Evolutionary conservation across 179 eudicot species (phyloP).

Genomic region (Patellifolia procumbens): DNA sequence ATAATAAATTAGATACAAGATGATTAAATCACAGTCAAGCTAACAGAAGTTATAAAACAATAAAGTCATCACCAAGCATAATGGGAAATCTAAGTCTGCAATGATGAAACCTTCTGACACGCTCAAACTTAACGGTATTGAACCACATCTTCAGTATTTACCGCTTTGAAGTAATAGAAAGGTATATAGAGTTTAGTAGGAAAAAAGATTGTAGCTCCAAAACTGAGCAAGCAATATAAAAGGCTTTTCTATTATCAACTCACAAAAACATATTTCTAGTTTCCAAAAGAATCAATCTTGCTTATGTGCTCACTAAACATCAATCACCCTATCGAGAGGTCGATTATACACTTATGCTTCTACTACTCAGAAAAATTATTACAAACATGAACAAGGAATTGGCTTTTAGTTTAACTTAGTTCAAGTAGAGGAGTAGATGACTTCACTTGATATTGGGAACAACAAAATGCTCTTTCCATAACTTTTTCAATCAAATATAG

Average conservation of each 20-base stretch:
- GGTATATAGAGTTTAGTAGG: not conserved
- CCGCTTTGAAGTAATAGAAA: not conserved
- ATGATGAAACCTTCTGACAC: not conserved
- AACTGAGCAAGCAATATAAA: not conserved
- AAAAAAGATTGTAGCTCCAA: not conserved
- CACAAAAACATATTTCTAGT: not conserved
- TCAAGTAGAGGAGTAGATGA: not conserved
- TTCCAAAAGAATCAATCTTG: not conserved
- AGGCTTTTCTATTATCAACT: not conserved
- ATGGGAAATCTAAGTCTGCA: not conserved
- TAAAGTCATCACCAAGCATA: not conserved
- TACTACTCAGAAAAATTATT: not conserved
- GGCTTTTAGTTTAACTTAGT: not conserved
- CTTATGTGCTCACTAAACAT: not conserved
- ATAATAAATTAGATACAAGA: slow-evolving; percentile 11
- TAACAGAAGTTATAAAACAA: not conserved
- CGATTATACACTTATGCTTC: not conserved
- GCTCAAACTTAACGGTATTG: not conserved
- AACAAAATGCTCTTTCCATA: not conserved
- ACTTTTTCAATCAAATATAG: too few relatives aligned
- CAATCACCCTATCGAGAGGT: not conserved
- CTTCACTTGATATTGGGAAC: not conserved
- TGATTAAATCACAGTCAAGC: not conserved
- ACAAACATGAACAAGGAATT: not conserved
- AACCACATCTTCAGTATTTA: not conserved